Conservation (phyloP, 2,329 filamentous ascomycete species). For the Stagonosporopsis vannaccii region DNA sequence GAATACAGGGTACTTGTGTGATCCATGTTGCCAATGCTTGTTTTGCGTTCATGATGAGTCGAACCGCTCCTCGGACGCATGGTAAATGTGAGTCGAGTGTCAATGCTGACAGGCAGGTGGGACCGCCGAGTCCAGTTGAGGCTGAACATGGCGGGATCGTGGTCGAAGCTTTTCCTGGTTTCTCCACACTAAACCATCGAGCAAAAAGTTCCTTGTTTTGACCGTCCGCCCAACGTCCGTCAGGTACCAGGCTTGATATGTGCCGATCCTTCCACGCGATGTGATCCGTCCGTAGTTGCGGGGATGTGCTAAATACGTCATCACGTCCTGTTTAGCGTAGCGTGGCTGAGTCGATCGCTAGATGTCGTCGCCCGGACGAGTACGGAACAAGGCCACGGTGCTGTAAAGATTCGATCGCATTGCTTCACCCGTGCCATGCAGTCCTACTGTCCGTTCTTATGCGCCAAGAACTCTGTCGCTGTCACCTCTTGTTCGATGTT, state of each 20-base stretch:
- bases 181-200: not conserved
- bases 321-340: not conserved
- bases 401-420: not conserved
- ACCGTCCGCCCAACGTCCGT: not conserved
- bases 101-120: not conserved
- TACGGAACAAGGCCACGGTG: not conserved
- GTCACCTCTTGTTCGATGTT: constrained; percentile 21
- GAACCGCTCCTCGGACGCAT: too few relatives aligned
- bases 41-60: too few relatives aligned
- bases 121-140: not conserved
- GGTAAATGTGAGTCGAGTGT: not conserved
- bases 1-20: not conserved
- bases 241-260: too few relatives aligned
- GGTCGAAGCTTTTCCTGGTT: not conserved
- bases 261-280: too few relatives aligned
- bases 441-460: not conserved
- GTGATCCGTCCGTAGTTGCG: too few relatives aligned
- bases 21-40: not conserved
- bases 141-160: not conserved
- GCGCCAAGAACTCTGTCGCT: constrained; percentile 1
- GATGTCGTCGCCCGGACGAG: not conserved
- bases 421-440: not conserved
- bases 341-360: not conserved
- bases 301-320: not conserved
- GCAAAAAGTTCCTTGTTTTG: not conserved